phyloP scores from a whole-genome alignment of 306 rosid species.

The Leucaena leucocephala region DNA sequence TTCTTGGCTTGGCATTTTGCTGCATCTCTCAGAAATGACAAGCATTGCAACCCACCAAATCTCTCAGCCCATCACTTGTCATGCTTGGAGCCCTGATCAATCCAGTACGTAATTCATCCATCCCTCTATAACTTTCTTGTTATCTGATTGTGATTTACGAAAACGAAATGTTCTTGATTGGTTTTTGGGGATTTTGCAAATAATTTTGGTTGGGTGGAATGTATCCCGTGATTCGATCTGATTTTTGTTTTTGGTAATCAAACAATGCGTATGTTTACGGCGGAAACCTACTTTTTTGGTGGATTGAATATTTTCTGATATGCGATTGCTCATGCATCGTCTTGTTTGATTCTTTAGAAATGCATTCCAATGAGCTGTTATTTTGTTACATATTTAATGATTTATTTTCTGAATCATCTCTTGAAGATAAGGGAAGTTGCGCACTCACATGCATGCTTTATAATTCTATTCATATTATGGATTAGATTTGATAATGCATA shows the following conservation, averaged over 20 bases:
- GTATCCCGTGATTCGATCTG: not conserved
- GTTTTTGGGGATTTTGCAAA: not conserved
- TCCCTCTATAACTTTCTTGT: not conserved
- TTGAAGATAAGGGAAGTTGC: too few relatives aligned
- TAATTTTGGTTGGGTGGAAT: not conserved
- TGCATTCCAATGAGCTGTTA: not conserved
- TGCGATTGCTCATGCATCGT: not conserved
- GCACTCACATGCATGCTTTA: not conserved
- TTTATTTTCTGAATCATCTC: not conserved
- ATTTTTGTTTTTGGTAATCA: not conserved
- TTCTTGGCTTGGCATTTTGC: not conserved
- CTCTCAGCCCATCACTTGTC: constrained; percentile 17
- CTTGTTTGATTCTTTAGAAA: too few relatives aligned
- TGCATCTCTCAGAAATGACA: not conserved
- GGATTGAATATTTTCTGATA: not conserved
- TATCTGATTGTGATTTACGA: not conserved
- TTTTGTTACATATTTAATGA: not conserved
- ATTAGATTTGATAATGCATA: not conserved
- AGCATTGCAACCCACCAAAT: not conserved
- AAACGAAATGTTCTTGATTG: not conserved
- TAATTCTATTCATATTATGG: not conserved
- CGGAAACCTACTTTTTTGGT: not conserved
- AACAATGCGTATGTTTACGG: not conserved
- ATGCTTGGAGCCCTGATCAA: constrained; percentile 9
- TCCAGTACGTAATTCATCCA: not conserved